Evolutionary conservation across 129 eudicot species (phyloP).

Genomic region (Rutidosis leptorrhynchoides): DNA sequence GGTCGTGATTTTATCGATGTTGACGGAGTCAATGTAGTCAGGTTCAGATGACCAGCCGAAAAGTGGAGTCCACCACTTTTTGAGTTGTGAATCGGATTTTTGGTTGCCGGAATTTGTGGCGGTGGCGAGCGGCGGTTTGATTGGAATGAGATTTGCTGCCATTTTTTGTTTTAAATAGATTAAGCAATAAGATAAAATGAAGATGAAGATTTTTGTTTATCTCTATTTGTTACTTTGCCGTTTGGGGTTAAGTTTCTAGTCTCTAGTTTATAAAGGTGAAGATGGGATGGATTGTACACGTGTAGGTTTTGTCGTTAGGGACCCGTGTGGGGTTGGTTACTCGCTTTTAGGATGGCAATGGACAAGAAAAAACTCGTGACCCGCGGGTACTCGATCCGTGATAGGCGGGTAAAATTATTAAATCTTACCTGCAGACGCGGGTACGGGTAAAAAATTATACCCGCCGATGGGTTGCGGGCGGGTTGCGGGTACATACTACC

Average conservation of each 20-base stretch:
- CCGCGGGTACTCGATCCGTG: no score
- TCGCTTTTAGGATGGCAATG: no score
- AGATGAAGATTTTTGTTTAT: background rate
- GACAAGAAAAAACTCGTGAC: no score
- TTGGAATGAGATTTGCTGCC: slow-evolving; percentile 43
- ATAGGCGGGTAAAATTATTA: no score
- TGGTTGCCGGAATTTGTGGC: slow-evolving; percentile 23
- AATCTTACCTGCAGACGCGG: no score
- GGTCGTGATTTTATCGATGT: slow-evolving; percentile 9
- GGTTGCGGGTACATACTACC: no score
- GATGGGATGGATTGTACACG: slow-evolving; percentile 29
- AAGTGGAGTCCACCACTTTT: slow-evolving; percentile 71
- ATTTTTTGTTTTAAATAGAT: slow-evolving; percentile 26
- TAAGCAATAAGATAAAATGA: background rate
- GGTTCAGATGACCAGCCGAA: slow-evolving; percentile 70
- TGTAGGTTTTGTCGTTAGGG: slow-evolving; percentile 1
- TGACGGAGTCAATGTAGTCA: slow-evolving; percentile 48
- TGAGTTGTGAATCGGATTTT: slow-evolving; percentile 15
- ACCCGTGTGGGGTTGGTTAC: slow-evolving; percentile 32
- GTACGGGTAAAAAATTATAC: no score
- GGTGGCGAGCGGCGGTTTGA: slow-evolving; percentile 33
- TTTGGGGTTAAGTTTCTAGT: no score
- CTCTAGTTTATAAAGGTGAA: slow-evolving; percentile 18
- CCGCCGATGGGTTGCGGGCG: no score
- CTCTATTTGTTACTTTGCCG: background rate